These are phyloP conservation scores for Grosmannia clavigera DNA, from an alignment of 2,329 filamentous ascomycete species.

Conservation along the genomic window DNA sequence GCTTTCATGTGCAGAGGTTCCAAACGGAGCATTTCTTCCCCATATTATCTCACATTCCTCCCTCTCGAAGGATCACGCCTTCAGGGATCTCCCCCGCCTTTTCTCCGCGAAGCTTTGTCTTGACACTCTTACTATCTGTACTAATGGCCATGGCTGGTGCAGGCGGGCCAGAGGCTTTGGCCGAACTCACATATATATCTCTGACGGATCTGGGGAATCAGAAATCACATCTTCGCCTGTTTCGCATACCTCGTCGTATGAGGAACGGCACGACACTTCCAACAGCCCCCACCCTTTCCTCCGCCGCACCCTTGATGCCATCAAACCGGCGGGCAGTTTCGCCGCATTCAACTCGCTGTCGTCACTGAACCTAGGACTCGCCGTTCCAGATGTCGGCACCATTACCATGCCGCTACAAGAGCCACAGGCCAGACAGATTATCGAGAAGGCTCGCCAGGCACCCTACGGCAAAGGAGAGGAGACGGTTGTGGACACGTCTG, in stretches of 20 bases:
- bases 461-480: conserved; percentile 25
- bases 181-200: background rate
- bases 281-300: background rate
- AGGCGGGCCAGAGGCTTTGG: background rate
- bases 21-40: background rate
- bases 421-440: background rate
- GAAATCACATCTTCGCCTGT: background rate
- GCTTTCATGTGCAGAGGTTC: background rate
- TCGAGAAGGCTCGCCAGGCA: conserved; percentile 11
- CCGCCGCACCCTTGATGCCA: background rate
- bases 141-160: background rate
- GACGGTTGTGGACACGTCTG: conserved; percentile 24
- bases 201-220: background rate
- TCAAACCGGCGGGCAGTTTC: conserved; percentile 1
- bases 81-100: background rate
- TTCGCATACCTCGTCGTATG: background rate
- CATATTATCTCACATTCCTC: background rate
- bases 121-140: background rate
- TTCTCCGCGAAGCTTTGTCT: background rate
- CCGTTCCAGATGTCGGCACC: background rate
- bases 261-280: background rate
- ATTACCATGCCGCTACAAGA: background rate
- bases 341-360: conserved; percentile 1
- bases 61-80: background rate
- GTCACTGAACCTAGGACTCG: background rate